A percentile compares a stretch with the other conserved stretches of the same genome.
Conservation (phyloP, 345 rosid species). For the Aquilaria sinensis region DNA sequence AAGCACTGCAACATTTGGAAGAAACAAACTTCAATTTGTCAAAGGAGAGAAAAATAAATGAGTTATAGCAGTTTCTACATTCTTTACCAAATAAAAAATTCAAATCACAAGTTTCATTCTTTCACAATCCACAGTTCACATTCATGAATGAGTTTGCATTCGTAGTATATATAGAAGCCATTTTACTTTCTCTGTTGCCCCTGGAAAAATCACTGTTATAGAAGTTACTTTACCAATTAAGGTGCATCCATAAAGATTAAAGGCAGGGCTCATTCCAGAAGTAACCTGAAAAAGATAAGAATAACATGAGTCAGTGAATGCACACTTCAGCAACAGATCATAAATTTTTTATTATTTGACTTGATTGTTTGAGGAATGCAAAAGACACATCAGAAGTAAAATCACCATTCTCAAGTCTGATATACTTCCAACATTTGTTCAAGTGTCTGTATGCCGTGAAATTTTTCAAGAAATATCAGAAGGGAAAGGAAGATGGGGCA, state of each 20-base stretch:
- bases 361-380: too few species aligned
- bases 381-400: too few species aligned
- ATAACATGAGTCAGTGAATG: not conserved
- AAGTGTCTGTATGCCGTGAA: too few species aligned
- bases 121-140: not conserved
- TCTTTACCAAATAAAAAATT: not conserved
- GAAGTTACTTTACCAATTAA: slow-evolving; percentile 57
- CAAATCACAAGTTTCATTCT: not conserved
- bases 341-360: not conserved
- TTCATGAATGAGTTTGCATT: slow-evolving; percentile 5
- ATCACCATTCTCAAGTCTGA: too few species aligned
- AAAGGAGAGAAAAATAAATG: slow-evolving; percentile 1
- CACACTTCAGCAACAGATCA: not conserved
- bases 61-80: not conserved
- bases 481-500: too few species aligned
- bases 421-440: too few species aligned
- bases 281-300: slow-evolving; percentile 47
- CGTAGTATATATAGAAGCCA: slow-evolving; percentile 2
- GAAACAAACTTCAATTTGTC: not conserved
- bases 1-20: slow-evolving; percentile 53
- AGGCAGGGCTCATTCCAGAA: slow-evolving; percentile 95
- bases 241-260: slow-evolving; percentile 83
- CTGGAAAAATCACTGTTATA: too few species aligned
- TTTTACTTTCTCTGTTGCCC: too few species aligned
- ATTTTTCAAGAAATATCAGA: too few species aligned